Evolutionary conservation across 2,329 filamentous ascomycete genomes (phyloP), one percentile per base, ranked within the genome.

Genomic region (Cercospora brassicicola): DNA sequence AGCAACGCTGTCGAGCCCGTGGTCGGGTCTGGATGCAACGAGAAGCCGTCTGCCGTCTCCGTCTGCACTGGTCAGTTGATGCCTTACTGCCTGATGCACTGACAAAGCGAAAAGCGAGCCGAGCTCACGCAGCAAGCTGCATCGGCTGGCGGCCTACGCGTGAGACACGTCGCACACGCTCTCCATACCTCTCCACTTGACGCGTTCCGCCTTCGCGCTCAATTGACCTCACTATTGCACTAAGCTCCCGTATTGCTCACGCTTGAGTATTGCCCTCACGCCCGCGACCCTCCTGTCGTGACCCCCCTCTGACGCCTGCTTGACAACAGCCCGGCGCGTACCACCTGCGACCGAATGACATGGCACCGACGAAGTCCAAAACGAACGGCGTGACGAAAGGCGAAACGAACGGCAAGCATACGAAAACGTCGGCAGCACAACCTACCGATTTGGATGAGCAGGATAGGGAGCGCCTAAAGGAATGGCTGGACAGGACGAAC

Each of bases 401-500:
- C 28, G 45, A 13, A n/a, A 11, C 45, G 18, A 63, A 23, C 33
- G 45, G 61, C 4, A 33, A 23, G 15, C 26, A 15, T 11, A 36
- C 42, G 11, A 48, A 63, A 20, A n/a, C 61, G 11, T 15, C 72
- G n/a, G 62, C 70, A n/a, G 13, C 61, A 18, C 72, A 70, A 62
- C 69, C 67, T 8, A 51, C 65, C 18, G 64, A 71, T 13, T 67
- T 76, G 15, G 65, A 68, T 20, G 70, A 72, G 9, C 36, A 57
- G 15, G 74, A 75, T 26, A 66, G 64, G 18, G 62, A 42, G 23
- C 67, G 67, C 45, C 61, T 76, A 23, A 64, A 57, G 53, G 42
- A 63, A 2, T 76, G 64, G 57, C 69, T 77, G 15, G 70, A 75
- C 26, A 60, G 56, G 7, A 64, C 57, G 6, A 65, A 65, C 18